phyloP scores from a whole-genome alignment of 2,329 filamentous ascomycete genomes.

The Fusarium circinatum region DNA sequence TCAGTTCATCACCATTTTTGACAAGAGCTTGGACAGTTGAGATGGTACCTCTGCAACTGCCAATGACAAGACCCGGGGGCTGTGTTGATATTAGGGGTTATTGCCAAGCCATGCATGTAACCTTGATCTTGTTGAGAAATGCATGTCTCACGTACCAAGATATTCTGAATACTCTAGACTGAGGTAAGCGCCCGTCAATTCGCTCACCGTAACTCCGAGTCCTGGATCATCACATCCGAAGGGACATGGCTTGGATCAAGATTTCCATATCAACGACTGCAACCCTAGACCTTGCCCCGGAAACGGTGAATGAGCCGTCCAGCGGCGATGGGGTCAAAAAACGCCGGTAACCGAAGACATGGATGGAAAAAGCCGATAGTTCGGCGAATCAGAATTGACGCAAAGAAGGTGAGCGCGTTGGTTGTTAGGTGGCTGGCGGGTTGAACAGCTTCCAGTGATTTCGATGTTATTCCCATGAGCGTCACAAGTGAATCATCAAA shows the following conservation, averaged over 20 bases:
- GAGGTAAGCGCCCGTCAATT: background rate
- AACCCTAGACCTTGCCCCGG: background rate
- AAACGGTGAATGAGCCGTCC: background rate
- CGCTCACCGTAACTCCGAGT: background rate
- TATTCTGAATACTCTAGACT: background rate
- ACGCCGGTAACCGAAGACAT: background rate
- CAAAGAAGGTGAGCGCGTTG: background rate
- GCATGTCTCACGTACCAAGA: background rate
- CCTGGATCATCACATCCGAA: background rate
- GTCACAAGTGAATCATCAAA: background rate
- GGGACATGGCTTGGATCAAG: background rate
- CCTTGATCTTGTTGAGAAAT: background rate
- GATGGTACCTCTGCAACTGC: no score
- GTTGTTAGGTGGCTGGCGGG: background rate
- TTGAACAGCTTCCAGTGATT: background rate
- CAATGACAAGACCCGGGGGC: background rate
- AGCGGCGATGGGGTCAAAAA: background rate
- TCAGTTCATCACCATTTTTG: background rate
- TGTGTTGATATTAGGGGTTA: background rate
- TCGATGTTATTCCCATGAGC: background rate
- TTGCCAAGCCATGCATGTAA: slow-evolving; percentile 4
- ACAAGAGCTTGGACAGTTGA: no score
- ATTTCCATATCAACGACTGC: background rate
- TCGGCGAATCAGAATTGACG: background rate
- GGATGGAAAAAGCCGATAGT: background rate